Conservation (phyloP, 177 flowering plant genomes). For the Telopea speciosissima region DNA sequence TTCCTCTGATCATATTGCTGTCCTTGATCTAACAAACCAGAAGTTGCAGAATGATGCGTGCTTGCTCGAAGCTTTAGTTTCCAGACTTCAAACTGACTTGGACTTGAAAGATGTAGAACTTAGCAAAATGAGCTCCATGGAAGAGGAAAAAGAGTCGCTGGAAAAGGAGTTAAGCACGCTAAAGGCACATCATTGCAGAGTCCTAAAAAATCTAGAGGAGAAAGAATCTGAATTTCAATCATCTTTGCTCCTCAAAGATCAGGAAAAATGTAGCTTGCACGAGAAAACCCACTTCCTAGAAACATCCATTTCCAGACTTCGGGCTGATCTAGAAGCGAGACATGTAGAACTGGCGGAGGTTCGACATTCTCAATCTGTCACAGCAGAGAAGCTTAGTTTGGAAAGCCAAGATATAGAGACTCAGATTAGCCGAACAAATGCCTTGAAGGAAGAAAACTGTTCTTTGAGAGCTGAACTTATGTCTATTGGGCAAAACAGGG, state of each 20-base stretch:
- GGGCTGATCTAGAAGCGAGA: conserved; percentile 33
- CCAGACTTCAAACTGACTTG: conserved; percentile 30
- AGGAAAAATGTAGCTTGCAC: conserved; percentile 34
- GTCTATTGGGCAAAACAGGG: conserved; percentile 19
- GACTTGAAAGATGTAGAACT: conserved; percentile 33
- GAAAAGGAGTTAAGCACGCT: conserved; percentile 26
- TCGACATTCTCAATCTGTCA: conserved; percentile 30
- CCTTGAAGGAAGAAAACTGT: conserved; percentile 40
- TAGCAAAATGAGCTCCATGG: conserved; percentile 23
- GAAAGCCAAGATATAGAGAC: conserved; percentile 33
- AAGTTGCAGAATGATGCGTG: conserved; percentile 24
- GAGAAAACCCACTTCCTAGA: conserved; percentile 40
- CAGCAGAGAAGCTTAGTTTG: conserved; percentile 26
- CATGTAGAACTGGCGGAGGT: conserved; percentile 30
- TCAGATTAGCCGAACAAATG: conserved; percentile 17
- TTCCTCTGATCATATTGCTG: conserved; percentile 24
- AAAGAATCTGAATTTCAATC: conserved; percentile 36
- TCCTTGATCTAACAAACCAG: conserved; percentile 28
- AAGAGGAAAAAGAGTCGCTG: conserved; percentile 34
- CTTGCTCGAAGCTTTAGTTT: conserved; percentile 23
- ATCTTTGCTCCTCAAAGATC: conserved; percentile 19
- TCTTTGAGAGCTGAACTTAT: conserved; percentile 33
- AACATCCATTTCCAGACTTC: conserved; percentile 30
- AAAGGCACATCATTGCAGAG: conserved; percentile 28
- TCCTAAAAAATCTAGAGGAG: conserved; percentile 40